These are phyloP conservation scores for Coffea eugenioides DNA, from an alignment of 257 asterid genomes.

Conservation along the genomic window DNA sequence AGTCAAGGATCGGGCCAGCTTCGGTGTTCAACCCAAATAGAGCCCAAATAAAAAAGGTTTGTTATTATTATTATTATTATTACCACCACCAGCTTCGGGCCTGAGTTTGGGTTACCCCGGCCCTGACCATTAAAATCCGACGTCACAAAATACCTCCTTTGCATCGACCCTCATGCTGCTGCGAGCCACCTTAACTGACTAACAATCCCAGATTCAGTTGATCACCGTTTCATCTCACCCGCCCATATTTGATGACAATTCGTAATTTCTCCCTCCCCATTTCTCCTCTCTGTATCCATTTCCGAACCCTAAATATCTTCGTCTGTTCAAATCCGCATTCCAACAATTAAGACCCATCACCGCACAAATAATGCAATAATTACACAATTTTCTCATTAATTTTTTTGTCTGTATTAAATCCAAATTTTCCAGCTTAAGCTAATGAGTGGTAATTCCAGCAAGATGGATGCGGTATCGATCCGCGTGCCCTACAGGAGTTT, in stretches of 20 bases:
- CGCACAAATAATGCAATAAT: background rate
- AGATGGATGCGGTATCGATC: conserved; percentile 85
- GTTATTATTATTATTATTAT: no score
- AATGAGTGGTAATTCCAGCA: background rate
- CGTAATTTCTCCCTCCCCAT: background rate
- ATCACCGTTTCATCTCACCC: background rate
- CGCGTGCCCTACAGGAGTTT: conserved; percentile 75
- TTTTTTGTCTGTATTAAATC: background rate
- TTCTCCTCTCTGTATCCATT: background rate
- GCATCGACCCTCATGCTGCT: background rate
- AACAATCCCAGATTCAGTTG: background rate
- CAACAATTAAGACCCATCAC: background rate
- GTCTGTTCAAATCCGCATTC: background rate
- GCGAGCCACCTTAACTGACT: background rate
- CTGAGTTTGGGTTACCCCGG: background rate
- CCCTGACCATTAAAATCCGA: background rate
- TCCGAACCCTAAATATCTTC: background rate
- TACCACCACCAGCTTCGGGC: background rate
- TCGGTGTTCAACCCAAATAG: background rate
- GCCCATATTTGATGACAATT: conserved; percentile 4
- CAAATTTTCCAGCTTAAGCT: background rate
- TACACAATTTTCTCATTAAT: background rate
- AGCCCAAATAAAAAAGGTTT: no score
- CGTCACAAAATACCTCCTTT: background rate
- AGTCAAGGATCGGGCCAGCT: background rate